phyloP scores from a whole-genome alignment of 2,329 filamentous ascomycete genomes.

The Aspergillus piperis region DNA sequence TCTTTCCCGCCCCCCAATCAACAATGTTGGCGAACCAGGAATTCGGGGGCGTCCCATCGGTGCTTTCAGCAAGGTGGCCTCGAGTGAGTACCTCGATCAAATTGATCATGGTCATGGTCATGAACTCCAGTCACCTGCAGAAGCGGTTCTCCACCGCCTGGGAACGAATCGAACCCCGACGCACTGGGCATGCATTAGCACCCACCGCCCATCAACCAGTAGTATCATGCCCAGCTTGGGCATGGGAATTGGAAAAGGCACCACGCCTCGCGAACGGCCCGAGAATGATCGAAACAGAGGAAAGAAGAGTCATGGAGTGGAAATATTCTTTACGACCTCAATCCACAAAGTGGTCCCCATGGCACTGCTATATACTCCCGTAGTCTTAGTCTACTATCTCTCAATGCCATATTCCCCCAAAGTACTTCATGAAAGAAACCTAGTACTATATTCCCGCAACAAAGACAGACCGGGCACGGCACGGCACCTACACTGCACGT shows the following conservation, averaged over 20 bases:
- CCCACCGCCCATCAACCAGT: conserved; percentile 9
- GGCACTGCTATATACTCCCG: not conserved
- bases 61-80: conserved; percentile 7
- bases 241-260: not conserved
- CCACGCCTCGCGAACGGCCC: not conserved
- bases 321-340: not conserved
- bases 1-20: not conserved
- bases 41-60: conserved; percentile 5
- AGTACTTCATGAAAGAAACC: not conserved
- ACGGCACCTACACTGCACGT: not conserved
- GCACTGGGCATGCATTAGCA: conserved; percentile 27
- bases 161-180: conserved; percentile 16
- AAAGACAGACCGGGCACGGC: not conserved
- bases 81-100: not conserved
- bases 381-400: not conserved
- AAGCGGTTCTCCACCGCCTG: conserved; percentile 20
- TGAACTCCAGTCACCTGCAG: conserved; percentile 23
- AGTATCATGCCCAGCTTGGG: not conserved
- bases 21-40: conserved; percentile 1
- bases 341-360: not conserved
- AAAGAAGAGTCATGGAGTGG: not conserved
- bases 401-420: not conserved
- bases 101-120: conserved; percentile 11
- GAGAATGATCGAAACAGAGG: not conserved
- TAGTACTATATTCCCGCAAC: not conserved